Percentiles rank a stretch among this genome's conserved stretches.
These are phyloP conservation scores for Botrytis cinerea DNA, from an alignment of 2,329 filamentous ascomycete genomes.

Conservation along the genomic window DNA sequence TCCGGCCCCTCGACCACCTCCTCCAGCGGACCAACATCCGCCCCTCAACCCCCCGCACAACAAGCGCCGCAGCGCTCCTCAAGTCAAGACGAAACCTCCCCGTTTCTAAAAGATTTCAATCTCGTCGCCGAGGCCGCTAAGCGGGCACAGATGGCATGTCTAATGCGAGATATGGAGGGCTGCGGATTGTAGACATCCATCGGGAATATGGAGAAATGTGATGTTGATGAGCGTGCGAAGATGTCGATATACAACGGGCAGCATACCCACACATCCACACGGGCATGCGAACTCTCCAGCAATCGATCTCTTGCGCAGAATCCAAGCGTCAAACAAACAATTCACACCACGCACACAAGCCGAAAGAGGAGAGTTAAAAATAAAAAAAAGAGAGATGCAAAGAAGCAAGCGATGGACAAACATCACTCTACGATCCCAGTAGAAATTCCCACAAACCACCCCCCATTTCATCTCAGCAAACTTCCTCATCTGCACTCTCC, in stretches of 20 bases:
- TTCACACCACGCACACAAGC: not conserved
- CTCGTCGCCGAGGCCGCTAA: slow-evolving; percentile 92
- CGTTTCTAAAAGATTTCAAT: slow-evolving; percentile 78
- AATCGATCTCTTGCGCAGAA: not conserved
- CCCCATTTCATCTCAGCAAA: not conserved
- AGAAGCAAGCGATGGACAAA: not conserved
- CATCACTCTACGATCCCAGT: not conserved
- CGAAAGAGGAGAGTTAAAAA: not conserved
- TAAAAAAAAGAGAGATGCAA: not conserved
- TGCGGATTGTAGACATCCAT: slow-evolving; percentile 29
- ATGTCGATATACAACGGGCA: not conserved
- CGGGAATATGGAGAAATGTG: not conserved
- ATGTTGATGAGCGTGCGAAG: not conserved
- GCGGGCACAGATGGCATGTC: slow-evolving; percentile 83
- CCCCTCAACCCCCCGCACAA: slow-evolving; percentile 28
- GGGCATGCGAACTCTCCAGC: not conserved
- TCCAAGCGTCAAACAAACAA: not conserved
- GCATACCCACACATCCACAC: not conserved
- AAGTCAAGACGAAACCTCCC: slow-evolving; percentile 53
- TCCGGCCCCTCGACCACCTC: slow-evolving; percentile 24
- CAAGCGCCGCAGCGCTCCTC: slow-evolving; percentile 23
- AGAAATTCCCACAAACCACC: not conserved
- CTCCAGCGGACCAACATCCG: slow-evolving; percentile 26
- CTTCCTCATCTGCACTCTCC: not conserved
- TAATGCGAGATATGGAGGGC: slow-evolving; percentile 81